These are phyloP conservation scores for Diplocarpon rosae DNA, from an alignment of 2,329 filamentous ascomycete species.

Conservation along the genomic window DNA sequence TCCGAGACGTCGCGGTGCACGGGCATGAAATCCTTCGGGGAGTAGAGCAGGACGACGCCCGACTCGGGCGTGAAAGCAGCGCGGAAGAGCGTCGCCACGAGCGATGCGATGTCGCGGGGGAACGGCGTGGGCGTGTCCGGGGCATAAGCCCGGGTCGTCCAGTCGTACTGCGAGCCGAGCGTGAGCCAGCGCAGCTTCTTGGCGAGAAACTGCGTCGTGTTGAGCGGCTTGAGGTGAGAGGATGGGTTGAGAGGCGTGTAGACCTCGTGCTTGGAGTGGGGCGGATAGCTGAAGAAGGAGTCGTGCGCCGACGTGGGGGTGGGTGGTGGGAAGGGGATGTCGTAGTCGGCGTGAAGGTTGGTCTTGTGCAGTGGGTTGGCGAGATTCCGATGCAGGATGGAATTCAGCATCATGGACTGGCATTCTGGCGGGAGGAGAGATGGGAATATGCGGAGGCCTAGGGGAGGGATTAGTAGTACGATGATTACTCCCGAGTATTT, in stretches of 20 bases:
- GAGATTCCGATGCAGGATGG: constrained; percentile 68
- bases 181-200: constrained; percentile 89
- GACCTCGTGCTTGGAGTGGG: constrained; percentile 46
- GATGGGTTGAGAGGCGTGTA: constrained; percentile 48
- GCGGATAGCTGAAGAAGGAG: constrained; percentile 46
- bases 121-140: constrained; percentile 54
- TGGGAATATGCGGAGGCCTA: constrained; percentile 57
- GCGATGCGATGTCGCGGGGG: constrained; percentile 57
- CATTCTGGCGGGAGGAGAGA: constrained; percentile 57
- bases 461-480: not conserved
- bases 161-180: constrained; percentile 89
- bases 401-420: constrained; percentile 61
- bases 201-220: constrained; percentile 58
- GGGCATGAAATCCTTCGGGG: constrained; percentile 79
- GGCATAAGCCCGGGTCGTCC: constrained; percentile 78
- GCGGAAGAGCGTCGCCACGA: constrained; percentile 63
- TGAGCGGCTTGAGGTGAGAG: constrained; percentile 60
- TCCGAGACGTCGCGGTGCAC: constrained; percentile 92
- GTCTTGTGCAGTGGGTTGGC: constrained; percentile 66
- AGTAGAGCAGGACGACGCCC: constrained; percentile 88
- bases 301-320: constrained; percentile 12
- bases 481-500: not conserved
- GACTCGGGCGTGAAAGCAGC: constrained; percentile 63
- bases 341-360: constrained; percentile 75
- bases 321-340: constrained; percentile 44